Conservation (phyloP, 2,329 filamentous ascomycete species). For the Diplodia corticola region DNA sequence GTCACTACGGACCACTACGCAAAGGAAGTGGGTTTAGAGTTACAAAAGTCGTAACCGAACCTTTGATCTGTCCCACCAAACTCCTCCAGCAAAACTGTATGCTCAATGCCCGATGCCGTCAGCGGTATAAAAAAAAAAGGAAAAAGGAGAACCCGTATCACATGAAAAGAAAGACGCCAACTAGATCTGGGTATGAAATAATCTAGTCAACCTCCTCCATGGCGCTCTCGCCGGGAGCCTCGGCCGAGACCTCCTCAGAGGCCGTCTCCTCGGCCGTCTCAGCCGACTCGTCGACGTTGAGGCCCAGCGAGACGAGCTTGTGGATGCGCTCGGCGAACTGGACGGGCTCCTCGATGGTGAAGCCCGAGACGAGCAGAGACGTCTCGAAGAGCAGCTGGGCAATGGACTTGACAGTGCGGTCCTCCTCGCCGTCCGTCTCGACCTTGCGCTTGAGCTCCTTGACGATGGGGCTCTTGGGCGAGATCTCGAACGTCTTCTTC, state of each 20-base stretch:
- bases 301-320: slow-evolving; percentile 96
- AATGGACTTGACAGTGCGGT: slow-evolving; percentile 99
- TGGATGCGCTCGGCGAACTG: slow-evolving; percentile 98
- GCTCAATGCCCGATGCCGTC: slow-evolving; percentile 21
- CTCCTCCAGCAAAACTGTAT: slow-evolving; percentile 19
- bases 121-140: slow-evolving; percentile 11
- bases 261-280: slow-evolving; percentile 64
- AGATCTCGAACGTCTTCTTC: slow-evolving; percentile 99
- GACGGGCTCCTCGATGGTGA: slow-evolving; percentile 98
- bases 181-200: slow-evolving; percentile 12
- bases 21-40: slow-evolving; percentile 18
- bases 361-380: slow-evolving; percentile 95
- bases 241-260: slow-evolving; percentile 60
- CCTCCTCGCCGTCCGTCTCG: slow-evolving; percentile 93
- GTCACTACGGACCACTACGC: slow-evolving; percentile 19
- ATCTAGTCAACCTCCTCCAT: slow-evolving; percentile 99
- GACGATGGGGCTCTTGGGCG: slow-evolving; percentile 96
- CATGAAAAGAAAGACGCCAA: slow-evolving; percentile 18
- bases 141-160: slow-evolving; percentile 15
- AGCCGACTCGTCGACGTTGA: slow-evolving; percentile 95
- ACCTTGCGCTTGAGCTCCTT: slow-evolving; percentile 99
- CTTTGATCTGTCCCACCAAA: slow-evolving; percentile 22
- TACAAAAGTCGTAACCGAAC: slow-evolving; percentile 22
- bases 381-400: slow-evolving; percentile 99
- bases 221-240: slow-evolving; percentile 78